Percentiles rank a stretch among this genome's conserved stretches.
Conservation (phyloP, 257 asterid genomes). For the Przewalskia tangutica region DNA sequence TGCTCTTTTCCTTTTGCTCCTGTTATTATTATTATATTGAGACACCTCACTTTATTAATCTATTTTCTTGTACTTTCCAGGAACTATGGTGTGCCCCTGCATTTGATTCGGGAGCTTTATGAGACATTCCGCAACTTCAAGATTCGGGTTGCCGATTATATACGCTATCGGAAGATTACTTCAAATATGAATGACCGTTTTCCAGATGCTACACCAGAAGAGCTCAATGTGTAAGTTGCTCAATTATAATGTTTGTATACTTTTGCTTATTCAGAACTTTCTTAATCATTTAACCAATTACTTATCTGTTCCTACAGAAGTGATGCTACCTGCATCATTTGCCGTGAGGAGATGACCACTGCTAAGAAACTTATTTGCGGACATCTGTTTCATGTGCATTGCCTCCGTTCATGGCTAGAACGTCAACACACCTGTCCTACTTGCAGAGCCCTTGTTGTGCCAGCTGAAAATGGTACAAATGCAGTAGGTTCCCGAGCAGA, state of each 20-base stretch:
- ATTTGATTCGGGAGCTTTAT: constrained; percentile 90
- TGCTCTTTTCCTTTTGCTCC: not conserved
- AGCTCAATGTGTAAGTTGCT: constrained; percentile 54
- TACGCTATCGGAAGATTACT: constrained; percentile 87
- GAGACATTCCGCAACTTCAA: constrained; percentile 94
- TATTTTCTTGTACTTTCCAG: constrained; percentile 23
- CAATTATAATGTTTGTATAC: not conserved
- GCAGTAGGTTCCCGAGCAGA: constrained; percentile 38
- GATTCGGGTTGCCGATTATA: constrained; percentile 77
- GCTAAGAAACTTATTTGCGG: constrained; percentile 95
- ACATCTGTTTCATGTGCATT: constrained; percentile 90
- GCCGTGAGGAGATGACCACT: constrained; percentile 96
- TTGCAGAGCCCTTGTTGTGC: constrained; percentile 93
- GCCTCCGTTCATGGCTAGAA: constrained; percentile 95
- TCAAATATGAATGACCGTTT: constrained; percentile 94
- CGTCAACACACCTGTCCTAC: constrained; percentile 94
- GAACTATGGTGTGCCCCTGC: constrained; percentile 93
- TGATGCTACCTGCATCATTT: constrained; percentile 89
- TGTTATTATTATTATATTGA: not conserved
- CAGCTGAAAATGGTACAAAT: constrained; percentile 57
- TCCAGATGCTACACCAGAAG: constrained; percentile 96
- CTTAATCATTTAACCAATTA: not conserved
- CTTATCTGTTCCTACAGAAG: constrained; percentile 34
- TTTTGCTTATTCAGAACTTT: constrained; percentile 8
- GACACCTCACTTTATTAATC: not conserved